phyloP scores from a whole-genome alignment of 2,329 filamentous ascomycete genomes.

The Sporothrix pallida region DNA sequence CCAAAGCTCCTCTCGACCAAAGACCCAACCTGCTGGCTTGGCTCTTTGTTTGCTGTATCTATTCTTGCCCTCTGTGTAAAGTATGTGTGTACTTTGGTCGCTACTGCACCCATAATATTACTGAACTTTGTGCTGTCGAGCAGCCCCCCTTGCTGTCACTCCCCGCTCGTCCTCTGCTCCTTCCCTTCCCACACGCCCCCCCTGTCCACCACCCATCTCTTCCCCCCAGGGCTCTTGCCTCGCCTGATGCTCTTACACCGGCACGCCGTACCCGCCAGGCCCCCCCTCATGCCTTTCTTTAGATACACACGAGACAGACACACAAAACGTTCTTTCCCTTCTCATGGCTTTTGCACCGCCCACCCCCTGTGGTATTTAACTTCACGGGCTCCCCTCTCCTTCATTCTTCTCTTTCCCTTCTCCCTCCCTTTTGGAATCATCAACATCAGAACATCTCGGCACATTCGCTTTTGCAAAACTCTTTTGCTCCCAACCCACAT shows the following conservation, averaged over 20 bases:
- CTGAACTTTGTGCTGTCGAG: neutral
- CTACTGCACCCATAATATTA: slow-evolving; percentile 6
- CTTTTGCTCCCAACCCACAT: slow-evolving; percentile 49
- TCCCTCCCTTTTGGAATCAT: slow-evolving; percentile 23
- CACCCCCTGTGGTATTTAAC: slow-evolving; percentile 36
- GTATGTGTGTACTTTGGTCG: slow-evolving; percentile 19
- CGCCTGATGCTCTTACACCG: slow-evolving; percentile 27
- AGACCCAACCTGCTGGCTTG: slow-evolving; percentile 8
- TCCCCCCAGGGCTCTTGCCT: slow-evolving; percentile 28
- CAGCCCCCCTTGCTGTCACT: slow-evolving; percentile 2
- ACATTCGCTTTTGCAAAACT: slow-evolving; percentile 47
- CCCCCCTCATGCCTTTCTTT: slow-evolving; percentile 17
- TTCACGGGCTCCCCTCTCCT: slow-evolving; percentile 33
- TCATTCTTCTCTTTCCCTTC: slow-evolving; percentile 36
- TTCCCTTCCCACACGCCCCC: neutral
- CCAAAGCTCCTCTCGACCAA: slow-evolving; percentile 17
- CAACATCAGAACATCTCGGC: slow-evolving; percentile 41
- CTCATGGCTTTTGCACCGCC: slow-evolving; percentile 30
- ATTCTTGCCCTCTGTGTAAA: neutral
- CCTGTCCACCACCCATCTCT: slow-evolving; percentile 14
- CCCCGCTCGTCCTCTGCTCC: slow-evolving; percentile 15
- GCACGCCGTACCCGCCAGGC: slow-evolving; percentile 24
- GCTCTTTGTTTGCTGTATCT: neutral
- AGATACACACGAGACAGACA: slow-evolving; percentile 23
- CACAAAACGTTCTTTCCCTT: slow-evolving; percentile 23